Base-by-base conservation (phyloP, 805 yeast species). In the Starmerella vitae region DNA sequence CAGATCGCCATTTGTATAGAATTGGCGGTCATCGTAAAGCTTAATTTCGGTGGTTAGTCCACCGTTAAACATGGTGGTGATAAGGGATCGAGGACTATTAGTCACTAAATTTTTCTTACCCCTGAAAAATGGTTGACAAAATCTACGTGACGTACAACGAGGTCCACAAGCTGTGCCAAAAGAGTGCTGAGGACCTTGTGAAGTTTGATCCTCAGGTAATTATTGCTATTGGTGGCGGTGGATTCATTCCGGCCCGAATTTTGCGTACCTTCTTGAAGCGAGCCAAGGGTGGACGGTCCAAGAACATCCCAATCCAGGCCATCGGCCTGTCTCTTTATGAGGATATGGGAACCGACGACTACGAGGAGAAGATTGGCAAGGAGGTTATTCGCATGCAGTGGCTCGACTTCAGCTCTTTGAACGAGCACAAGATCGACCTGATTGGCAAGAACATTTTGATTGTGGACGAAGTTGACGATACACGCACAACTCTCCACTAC, bases 141-240 rank as follows among this genome's bases (percentile, higher is more conserved):
- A 45, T 54, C 29, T 79, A 73, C 61, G 74, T 82, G 48, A 75
- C 86, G 17, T 82, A 82, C 68, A 78, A 82, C 64, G 69, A 75
- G 54, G 74, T 83, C 43, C 94, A 82, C 66, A 82, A 82, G 64
- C 67, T 79, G 43, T 83, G 93, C 58, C 83, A 79, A 61, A 68
- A 71, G 54, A 65, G 73, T 12, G 81, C 83, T 9, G 65, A 57
- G 28, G 59, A 64, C 38, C 67, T 78, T 51, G 60, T 66, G 52
- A 65, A 58, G 43, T 78, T 83, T 66, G 74, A 82, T 52, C 93
- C 94, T 29, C 93, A 86, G 60, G 69, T 83, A 43, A 82, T 86
- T 62, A 82, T 88, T 46, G 96, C 97, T 50, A 84, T 88, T 54
- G 98, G 68, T 55, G 94, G 94, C 52, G 94, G 98, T 58, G 98